Percentiles rank a stretch among this genome's conserved stretches.
Conservation (phyloP, 805 yeast species). For the Wickerhamiella alocasiicola region DNA sequence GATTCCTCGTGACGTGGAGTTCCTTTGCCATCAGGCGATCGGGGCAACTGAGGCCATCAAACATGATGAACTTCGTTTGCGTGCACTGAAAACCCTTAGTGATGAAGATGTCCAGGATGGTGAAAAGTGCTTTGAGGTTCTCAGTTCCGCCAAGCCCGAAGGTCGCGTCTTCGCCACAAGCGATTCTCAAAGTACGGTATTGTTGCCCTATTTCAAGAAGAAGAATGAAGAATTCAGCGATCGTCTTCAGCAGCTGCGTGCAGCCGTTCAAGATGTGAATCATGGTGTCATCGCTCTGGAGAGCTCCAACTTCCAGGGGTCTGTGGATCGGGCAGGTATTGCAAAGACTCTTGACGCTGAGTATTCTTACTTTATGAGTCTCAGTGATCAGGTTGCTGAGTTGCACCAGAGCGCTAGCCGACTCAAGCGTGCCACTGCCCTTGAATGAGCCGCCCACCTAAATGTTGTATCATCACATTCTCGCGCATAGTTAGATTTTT, state of each 20-base stretch:
- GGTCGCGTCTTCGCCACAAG: conserved; percentile 11
- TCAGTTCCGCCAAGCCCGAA: conserved; percentile 22
- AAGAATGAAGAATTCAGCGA: conserved; percentile 25
- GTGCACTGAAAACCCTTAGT: conserved; percentile 21
- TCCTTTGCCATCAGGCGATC: conserved; percentile 36
- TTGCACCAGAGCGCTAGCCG: conserved; percentile 38
- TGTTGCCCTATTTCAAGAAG: conserved; percentile 24
- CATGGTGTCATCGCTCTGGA: conserved; percentile 26
- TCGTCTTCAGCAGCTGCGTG: conserved; percentile 23
- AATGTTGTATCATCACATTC: no score
- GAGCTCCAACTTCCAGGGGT: conserved; percentile 16
- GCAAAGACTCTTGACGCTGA: conserved; percentile 37
- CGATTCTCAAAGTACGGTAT: conserved; percentile 23
- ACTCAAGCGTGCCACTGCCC: conserved; percentile 3
- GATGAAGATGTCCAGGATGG: conserved; percentile 23
- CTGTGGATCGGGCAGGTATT: conserved; percentile 23
- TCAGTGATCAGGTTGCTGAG: conserved; percentile 61
- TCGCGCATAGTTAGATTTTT: no score
- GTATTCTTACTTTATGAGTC: conserved; percentile 55
- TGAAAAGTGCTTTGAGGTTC: conserved; percentile 23
- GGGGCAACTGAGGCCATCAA: conserved; percentile 42
- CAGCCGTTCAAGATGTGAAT: conserved; percentile 26
- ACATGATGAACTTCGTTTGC: conserved; percentile 32
- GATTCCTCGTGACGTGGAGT: conserved; percentile 44
- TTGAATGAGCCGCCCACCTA: neutral